A percentile compares a stretch with the other conserved stretches of the same genome.
These are phyloP conservation scores for Trichoderma sp. DNA, from an alignment of 2,329 filamentous ascomycete species.

Conservation along the genomic window DNA sequence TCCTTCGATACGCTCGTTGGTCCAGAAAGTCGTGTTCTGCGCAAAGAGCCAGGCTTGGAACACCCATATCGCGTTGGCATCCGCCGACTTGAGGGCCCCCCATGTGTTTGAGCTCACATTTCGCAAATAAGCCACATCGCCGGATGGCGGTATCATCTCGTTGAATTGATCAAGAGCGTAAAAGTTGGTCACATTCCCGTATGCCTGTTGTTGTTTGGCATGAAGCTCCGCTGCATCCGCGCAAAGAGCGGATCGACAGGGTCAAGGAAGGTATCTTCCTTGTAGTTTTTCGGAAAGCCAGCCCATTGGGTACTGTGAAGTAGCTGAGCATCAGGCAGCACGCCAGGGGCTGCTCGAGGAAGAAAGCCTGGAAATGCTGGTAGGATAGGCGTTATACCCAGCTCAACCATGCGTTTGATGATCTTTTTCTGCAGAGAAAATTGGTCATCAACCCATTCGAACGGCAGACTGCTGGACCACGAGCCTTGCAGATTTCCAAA, in stretches of 20 bases:
- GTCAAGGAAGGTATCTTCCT: not conserved
- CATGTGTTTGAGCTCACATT: not conserved
- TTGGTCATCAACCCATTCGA: conserved; percentile 37
- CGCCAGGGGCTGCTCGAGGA: not conserved
- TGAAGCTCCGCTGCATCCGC: not conserved
- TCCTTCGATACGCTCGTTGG: conserved; percentile 49
- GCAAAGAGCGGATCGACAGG: not conserved
- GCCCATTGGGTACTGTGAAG: not conserved
- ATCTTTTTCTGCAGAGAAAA: not conserved
- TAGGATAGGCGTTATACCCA: not conserved
- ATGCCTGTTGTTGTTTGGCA: not conserved
- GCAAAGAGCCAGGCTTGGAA: conserved; percentile 57
- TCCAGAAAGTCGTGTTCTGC: conserved; percentile 48
- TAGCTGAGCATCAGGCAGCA: not conserved
- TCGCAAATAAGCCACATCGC: not conserved
- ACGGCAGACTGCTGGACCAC: conserved; percentile 49
- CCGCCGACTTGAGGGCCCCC: not conserved
- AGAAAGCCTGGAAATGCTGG: not conserved
- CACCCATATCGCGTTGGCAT: conserved; percentile 51
- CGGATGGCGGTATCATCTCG: not conserved
- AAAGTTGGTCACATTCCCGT: not conserved
- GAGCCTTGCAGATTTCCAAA: conserved; percentile 56
- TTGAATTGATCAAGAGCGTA: not conserved
- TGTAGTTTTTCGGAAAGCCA: not conserved
- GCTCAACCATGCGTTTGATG: not conserved